These are phyloP conservation scores for Claviceps monticola DNA, from an alignment of 2,329 filamentous ascomycete genomes.

Conservation along the genomic window DNA sequence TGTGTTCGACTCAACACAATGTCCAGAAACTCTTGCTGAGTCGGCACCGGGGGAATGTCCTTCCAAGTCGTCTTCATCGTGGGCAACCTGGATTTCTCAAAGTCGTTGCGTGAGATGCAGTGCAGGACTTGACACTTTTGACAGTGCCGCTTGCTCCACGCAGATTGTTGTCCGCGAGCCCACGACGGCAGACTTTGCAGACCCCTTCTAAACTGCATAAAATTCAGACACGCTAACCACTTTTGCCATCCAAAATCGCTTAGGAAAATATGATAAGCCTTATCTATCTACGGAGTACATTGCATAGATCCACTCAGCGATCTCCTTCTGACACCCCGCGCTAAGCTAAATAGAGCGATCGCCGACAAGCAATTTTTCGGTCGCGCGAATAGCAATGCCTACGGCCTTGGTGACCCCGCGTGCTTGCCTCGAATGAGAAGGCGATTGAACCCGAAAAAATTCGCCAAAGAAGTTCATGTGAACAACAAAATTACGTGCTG, in stretches of 20 bases:
- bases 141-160: neutral
- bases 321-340: neutral
- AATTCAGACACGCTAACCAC: neutral
- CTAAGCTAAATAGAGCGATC: neutral
- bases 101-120: neutral
- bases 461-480: neutral
- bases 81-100: slow-evolving; percentile 15
- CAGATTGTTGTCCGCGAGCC: neutral
- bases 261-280: neutral
- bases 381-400: neutral
- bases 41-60: slow-evolving; percentile 78
- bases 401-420: neutral
- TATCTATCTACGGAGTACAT: neutral
- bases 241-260: neutral
- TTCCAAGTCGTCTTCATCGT: slow-evolving; percentile 53
- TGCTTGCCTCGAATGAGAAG: neutral
- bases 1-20: slow-evolving; percentile 92
- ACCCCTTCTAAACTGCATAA: neutral
- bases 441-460: neutral
- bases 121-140: slow-evolving; percentile 4
- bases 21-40: slow-evolving; percentile 90
- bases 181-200: neutral
- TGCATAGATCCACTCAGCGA: neutral
- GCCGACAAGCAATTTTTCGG: neutral
- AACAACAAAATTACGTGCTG: too few relatives aligned